A percentile compares a stretch with the other conserved stretches of the same genome.
Conservation (phyloP, 2,329 filamentous ascomycete genomes). For the Furcasterigmium sp. region DNA sequence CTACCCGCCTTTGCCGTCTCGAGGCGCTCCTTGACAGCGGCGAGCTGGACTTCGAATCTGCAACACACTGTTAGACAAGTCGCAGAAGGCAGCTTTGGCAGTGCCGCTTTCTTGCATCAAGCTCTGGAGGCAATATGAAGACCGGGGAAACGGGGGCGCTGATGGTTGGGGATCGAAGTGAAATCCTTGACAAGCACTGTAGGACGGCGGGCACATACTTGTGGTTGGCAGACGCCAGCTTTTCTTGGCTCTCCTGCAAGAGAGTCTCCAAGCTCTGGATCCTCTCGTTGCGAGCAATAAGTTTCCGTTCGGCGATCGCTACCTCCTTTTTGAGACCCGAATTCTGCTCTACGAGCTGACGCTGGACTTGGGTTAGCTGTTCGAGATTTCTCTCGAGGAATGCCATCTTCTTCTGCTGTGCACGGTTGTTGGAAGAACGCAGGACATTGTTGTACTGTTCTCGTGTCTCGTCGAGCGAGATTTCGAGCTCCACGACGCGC, state of each 20-base stretch:
- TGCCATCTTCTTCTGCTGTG: slow-evolving; percentile 99
- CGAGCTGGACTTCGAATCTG: slow-evolving; percentile 95
- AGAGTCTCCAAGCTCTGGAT: slow-evolving; percentile 91
- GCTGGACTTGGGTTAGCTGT: slow-evolving; percentile 93
- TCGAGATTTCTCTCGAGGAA: slow-evolving; percentile 98
- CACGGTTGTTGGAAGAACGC: slow-evolving; percentile 92
- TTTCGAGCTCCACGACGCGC: slow-evolving; percentile 95
- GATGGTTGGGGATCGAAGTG: no score
- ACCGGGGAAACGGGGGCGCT: neutral
- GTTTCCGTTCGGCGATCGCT: slow-evolving; percentile 93
- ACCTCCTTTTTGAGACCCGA: slow-evolving; percentile 97
- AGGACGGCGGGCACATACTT: slow-evolving; percentile 57
- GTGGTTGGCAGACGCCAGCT: slow-evolving; percentile 94
- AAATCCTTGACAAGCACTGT: slow-evolving; percentile 5
- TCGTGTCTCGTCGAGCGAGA: slow-evolving; percentile 91
- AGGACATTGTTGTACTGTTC: slow-evolving; percentile 99
- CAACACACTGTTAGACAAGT: slow-evolving; percentile 5
- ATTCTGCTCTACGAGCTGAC: slow-evolving; percentile 97
- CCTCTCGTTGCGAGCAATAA: slow-evolving; percentile 93
- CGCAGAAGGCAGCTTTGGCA: neutral
- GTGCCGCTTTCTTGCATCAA: no score
- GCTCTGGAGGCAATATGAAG: no score
- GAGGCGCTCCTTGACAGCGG: slow-evolving; percentile 94
- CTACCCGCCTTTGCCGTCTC: slow-evolving; percentile 91
- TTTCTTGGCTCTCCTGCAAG: slow-evolving; percentile 96